Conservation (phyloP, 202 grass and related monocot species). For the Brachypodium distachyon region DNA sequence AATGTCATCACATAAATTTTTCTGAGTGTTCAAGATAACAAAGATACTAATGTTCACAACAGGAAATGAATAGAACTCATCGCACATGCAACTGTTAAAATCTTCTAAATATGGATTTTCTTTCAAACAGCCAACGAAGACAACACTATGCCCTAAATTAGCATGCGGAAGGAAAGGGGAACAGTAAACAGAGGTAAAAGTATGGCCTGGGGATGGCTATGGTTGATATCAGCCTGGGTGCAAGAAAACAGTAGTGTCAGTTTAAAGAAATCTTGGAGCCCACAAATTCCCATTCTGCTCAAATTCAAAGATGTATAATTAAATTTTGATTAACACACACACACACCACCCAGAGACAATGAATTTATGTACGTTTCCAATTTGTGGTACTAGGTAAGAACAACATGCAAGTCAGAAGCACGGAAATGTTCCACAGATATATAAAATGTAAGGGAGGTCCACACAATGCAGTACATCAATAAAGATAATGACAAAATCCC, state of each 20-base stretch:
- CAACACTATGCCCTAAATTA: not conserved
- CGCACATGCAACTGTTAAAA: not conserved
- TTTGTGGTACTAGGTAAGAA: not conserved
- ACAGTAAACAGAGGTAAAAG: not conserved
- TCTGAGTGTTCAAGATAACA: not conserved
- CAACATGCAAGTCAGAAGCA: not conserved
- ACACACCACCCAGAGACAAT: no score
- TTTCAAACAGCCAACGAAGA: not conserved
- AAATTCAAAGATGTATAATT: not conserved
- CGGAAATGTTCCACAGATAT: not conserved
- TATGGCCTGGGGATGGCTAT: not conserved
- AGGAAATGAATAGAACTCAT: not conserved
- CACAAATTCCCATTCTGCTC: not conserved
- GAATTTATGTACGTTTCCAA: no score
- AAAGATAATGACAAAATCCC: not conserved
- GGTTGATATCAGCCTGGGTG: not conserved
- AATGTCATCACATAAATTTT: slow-evolving; percentile 7
- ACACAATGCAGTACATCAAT: not conserved
- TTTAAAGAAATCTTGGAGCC: not conserved
- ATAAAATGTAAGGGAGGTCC: not conserved
- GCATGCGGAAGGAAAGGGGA: not conserved
- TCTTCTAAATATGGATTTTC: not conserved
- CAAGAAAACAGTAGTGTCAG: not conserved
- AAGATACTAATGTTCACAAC: not conserved
- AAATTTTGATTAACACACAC: no score